phyloP scores from a whole-genome alignment of 23 red algal species.

The Pyropia yezoensis region DNA sequence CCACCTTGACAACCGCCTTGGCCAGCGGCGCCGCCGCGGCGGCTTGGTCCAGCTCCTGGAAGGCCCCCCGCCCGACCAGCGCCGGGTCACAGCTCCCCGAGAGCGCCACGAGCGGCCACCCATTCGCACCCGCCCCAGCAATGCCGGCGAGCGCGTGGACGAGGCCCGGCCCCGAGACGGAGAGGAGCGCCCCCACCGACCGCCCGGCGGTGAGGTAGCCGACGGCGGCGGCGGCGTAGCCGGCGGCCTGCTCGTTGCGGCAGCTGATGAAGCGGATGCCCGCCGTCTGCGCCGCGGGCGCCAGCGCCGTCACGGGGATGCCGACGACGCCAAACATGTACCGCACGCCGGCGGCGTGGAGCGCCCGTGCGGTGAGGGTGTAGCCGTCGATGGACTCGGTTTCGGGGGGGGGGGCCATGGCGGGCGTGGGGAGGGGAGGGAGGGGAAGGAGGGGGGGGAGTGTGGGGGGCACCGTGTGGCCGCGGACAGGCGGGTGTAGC shows the following conservation, averaged over 20 bases:
- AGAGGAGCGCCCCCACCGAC: not conserved
- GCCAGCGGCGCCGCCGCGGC: not conserved
- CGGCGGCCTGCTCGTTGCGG: constrained; percentile 6
- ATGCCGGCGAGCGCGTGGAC: constrained; percentile 9
- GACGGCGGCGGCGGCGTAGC: constrained; percentile 6
- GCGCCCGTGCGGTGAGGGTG: not conserved
- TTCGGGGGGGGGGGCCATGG: too few relatives aligned
- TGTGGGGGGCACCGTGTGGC: too few relatives aligned
- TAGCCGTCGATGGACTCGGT: not conserved
- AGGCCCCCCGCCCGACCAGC: too few relatives aligned
- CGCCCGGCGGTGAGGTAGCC: not conserved
- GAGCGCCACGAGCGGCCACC: too few relatives aligned
- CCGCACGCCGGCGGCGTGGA: not conserved
- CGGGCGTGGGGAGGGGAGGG: too few relatives aligned
- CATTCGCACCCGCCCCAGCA: not conserved
- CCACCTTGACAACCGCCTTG: too few relatives aligned
- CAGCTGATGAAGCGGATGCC: constrained; percentile 7
- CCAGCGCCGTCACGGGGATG: constrained; percentile 8
- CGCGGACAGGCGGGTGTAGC: too few relatives aligned
- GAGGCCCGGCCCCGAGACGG: constrained; percentile 11
- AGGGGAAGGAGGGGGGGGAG: too few relatives aligned
- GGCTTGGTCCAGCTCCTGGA: too few relatives aligned
- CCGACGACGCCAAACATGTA: constrained; percentile 16
- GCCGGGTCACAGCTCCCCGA: too few relatives aligned
- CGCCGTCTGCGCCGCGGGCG: constrained; percentile 1